A percentile compares a stretch with the other conserved stretches of the same genome.
Conservation (phyloP, 2,329 filamentous ascomycete species). For the Epichloe glyceriae region DNA sequence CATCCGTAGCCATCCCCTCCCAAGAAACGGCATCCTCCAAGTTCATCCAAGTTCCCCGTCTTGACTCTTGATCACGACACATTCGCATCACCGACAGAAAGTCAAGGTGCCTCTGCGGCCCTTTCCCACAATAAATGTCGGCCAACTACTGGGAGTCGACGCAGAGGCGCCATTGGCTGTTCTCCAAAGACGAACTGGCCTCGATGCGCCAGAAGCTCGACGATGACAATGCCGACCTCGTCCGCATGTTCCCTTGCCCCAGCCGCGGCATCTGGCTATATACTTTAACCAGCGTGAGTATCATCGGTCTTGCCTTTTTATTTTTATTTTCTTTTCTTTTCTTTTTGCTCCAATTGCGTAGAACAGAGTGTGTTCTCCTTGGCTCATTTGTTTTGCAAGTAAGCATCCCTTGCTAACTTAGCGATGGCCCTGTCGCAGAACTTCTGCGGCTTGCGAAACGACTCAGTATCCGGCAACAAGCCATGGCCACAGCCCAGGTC, state of each 20-base stretch:
- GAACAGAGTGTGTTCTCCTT: not conserved
- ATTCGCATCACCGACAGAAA: not conserved
- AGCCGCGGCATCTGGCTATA: slow-evolving; percentile 70
- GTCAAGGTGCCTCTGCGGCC: slow-evolving; percentile 5
- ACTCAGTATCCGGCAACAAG: slow-evolving; percentile 76
- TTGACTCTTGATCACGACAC: not conserved
- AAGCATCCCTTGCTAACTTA: not conserved
- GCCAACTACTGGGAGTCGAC: slow-evolving; percentile 96
- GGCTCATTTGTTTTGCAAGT: not conserved
- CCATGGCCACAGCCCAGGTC: slow-evolving; percentile 83
- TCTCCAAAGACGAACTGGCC: slow-evolving; percentile 68
- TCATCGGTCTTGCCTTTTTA: not conserved
- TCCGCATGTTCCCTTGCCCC: slow-evolving; percentile 71
- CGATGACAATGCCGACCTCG: slow-evolving; percentile 59
- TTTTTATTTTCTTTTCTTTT: too few relatives aligned
- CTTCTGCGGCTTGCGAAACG: slow-evolving; percentile 73
- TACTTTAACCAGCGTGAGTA: slow-evolving; percentile 78
- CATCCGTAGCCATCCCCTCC: not conserved
- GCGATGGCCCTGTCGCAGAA: slow-evolving; percentile 34
- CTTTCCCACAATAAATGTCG: slow-evolving; percentile 47
- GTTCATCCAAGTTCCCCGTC: not conserved
- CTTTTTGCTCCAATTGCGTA: not conserved
- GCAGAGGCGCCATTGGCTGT: slow-evolving; percentile 82
- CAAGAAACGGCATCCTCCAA: not conserved
- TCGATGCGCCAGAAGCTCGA: slow-evolving; percentile 64